Conservation (phyloP, 208 protist species). For the Leishmania martiniquensis region DNA sequence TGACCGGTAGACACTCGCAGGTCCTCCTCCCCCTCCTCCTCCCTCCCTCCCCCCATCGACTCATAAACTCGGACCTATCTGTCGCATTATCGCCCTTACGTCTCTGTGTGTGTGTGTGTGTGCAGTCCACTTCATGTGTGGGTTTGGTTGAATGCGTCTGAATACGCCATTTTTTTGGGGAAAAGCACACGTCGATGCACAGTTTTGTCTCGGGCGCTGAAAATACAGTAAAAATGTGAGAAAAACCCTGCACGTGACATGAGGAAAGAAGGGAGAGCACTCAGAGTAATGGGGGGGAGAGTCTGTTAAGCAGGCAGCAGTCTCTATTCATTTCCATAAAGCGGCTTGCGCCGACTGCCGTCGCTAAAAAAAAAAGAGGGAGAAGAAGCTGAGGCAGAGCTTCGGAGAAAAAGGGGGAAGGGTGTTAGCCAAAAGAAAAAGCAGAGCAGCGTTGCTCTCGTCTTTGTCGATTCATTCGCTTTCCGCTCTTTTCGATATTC, state of each 20-base stretch:
- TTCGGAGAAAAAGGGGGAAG: neutral
- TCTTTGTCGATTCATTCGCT: neutral
- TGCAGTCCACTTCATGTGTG: neutral
- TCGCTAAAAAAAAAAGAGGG: neutral
- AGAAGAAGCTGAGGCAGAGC: neutral
- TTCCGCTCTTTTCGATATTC: neutral
- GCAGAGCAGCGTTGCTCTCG: neutral
- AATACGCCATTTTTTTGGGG: too few species aligned
- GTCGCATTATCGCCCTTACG: neutral
- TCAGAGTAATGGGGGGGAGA: neutral
- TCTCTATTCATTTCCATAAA: neutral
- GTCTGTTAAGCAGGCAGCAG: neutral
- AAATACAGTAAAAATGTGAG: too few species aligned
- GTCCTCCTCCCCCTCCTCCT: too few species aligned
- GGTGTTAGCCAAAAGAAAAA: slow-evolving; percentile 7
- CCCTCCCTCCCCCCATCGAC: neutral
- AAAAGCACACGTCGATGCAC: neutral
- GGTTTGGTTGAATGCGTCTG: neutral
- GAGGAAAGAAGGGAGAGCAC: neutral
- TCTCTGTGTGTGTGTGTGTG: neutral
- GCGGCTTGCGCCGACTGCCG: neutral
- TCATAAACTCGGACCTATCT: neutral
- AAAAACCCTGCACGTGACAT: neutral
- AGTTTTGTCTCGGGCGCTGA: neutral
- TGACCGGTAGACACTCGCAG: neutral